Evolutionary conservation across 2,329 filamentous ascomycete genomes (phyloP), one percentile per base, ranked within the genome.

Genomic region (Trichoderma simmonsii): DNA sequence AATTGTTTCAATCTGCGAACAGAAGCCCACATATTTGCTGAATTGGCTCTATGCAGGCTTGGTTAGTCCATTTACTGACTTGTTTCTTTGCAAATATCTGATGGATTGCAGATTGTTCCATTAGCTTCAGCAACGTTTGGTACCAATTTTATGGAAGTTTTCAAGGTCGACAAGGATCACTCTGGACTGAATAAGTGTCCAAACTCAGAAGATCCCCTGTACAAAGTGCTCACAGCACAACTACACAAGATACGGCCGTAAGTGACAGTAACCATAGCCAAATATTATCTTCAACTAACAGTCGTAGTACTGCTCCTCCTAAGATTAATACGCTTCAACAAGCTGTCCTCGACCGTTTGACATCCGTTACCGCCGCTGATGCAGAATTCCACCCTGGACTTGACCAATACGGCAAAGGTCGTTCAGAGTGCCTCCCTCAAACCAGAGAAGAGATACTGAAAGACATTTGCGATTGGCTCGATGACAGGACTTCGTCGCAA

Each of bases 141-240:
- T 18, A 8, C 62, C 4, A 54, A 65, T 7, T 65, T 54, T 12
- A 8, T 3, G 6, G n/a, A 65, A 0, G 28, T 54, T 24, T 32
- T 24, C 2, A 8, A 36, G 7, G 62, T 75, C 15, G 62, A 75
- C 4, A 75, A 68, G 4, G 71, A 76, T 54, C 74, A 76, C 61
- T 75, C 75, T 4, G 72, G 75, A 2, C 69, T 76, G 1, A 76
- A 76, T 56, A 76, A 76, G 14, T 75, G 72, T 32, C 5, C 4
- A 9, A 56, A 61, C 5, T 24, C 11, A 9, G 48, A 71, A 0
- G 74, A 75, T 57, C 3, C 51, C 11, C 48, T 75, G 3, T 76
- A 73, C 12, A 39, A 21, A 14, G 26, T 48, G 18, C 39, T 72
- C 4, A 66, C 24, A 18, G 6, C 26, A 2, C 51, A 21, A 1